Evolutionary conservation across 805 yeast genomes (phyloP), one percentile per base, ranked within the genome.

Genomic region (Cyberlindnera nakhonratchasimensis): DNA sequence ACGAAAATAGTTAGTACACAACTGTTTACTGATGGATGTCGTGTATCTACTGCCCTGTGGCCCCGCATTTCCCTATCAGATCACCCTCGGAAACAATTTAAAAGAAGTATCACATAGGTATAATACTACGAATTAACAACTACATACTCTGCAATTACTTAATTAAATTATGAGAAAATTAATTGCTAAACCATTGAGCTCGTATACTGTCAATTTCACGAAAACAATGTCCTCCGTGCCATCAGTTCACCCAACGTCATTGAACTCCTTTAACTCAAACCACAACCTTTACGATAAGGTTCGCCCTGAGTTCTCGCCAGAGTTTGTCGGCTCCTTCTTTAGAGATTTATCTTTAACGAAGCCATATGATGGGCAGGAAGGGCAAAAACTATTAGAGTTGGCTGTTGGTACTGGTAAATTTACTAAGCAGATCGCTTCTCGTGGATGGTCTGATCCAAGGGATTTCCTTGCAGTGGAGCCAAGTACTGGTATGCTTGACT

Each of bases 381-480:
- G 40, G 6, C 65, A 64, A 42, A 50, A 39, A 5, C 57, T 72
- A 7, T 45, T 72, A 29, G 86, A 80, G 39, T 53, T 80, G 17
- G 86, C 82, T 2, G 74, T 77, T 11, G 86, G 85, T 0, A 80
- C 85, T 0, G 85, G 86, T 9, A 79, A 79, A 50, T 80, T 79
- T 63, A 79, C 84, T 2, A 59, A 57, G 21, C 62, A 69, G 32
- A 58, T 80, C 19, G 59, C 64, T 2, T 53, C 55, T 16, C 52
- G 58, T 33, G 76, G 77, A 2, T 68, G 71, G 62, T 35, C 35
- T 3, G 17, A 24, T 7, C 30, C 47, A 0, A 60, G 57, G 26
- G 62, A 68, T 29, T 49, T 76, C 30, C 50, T 61, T 4, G 72
- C 74, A 1, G 76, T 75, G 7, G 85, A 80, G 46, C 82, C 84